phyloP scores from a whole-genome alignment of 2,329 filamentous ascomycete genomes.

The Periconia digitata region DNA sequence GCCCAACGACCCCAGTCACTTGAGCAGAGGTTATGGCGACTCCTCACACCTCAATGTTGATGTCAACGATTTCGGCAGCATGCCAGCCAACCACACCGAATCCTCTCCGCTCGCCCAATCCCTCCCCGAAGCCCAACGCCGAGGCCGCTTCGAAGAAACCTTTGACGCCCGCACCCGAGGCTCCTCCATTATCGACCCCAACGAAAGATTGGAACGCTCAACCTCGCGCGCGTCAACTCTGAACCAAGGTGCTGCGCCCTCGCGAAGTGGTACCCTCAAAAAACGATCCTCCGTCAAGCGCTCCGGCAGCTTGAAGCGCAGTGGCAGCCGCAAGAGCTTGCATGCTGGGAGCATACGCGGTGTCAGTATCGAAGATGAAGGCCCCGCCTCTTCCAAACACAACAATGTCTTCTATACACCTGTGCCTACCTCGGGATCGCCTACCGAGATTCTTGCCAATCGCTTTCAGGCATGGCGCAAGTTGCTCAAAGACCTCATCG shows the following conservation, averaged over 20 bases:
- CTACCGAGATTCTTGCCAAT: conserved; percentile 82
- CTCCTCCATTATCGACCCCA: conserved; percentile 62
- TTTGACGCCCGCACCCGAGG: conserved; percentile 71
- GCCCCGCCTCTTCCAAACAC: conserved; percentile 62
- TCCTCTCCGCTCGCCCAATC: conserved; percentile 41
- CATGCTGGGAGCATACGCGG: conserved; percentile 86
- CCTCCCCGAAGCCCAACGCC: conserved; percentile 21
- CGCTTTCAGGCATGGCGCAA: conserved; percentile 97
- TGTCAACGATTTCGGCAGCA: conserved; percentile 43
- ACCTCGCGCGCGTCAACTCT: conserved; percentile 57
- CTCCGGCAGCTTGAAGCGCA: conserved; percentile 73
- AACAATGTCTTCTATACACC: conserved; percentile 89
- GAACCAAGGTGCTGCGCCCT: conserved; percentile 52
- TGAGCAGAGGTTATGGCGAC: conserved; percentile 38
- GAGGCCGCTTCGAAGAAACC: conserved; percentile 67
- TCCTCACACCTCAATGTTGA: conserved; percentile 27
- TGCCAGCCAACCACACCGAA: conserved; percentile 31
- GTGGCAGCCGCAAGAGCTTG: conserved; percentile 76
- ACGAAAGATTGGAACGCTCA: conserved; percentile 55
- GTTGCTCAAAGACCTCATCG: conserved; percentile 88
- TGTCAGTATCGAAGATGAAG: conserved; percentile 69
- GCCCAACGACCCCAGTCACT: conserved; percentile 39
- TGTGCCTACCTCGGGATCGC: conserved; percentile 81
- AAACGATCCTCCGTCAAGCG: conserved; percentile 82
- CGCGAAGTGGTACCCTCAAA: conserved; percentile 75